Percentiles rank a stretch among this genome's conserved stretches.
phyloP scores from a whole-genome alignment of 768 basidiomycete species.

The Russula foetens region DNA sequence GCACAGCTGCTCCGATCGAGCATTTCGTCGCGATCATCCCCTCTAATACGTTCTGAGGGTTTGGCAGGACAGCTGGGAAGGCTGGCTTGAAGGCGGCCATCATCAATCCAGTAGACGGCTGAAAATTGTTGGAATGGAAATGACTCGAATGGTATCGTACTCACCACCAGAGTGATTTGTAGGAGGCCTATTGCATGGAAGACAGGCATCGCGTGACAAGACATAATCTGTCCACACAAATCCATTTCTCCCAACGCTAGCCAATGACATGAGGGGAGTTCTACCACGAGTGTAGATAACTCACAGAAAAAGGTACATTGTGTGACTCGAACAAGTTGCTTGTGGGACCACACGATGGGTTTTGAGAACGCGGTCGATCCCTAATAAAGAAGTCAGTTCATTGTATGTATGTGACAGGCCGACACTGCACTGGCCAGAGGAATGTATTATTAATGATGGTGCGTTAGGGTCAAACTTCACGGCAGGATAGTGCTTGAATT shows the following conservation, averaged over 20 bases:
- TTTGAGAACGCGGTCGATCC: slow-evolving; percentile 28
- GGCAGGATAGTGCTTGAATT: slow-evolving; percentile 14
- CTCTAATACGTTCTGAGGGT: slow-evolving; percentile 26
- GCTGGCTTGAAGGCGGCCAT: slow-evolving; percentile 27
- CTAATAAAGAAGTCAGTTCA: background rate
- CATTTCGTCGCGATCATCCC: slow-evolving; percentile 21
- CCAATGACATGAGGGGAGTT: background rate
- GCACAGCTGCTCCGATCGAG: slow-evolving; percentile 25
- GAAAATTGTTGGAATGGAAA: background rate
- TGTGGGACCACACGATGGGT: slow-evolving; percentile 22
- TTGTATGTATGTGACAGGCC: background rate
- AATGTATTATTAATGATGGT: slow-evolving; percentile 24
- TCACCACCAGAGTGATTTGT: slow-evolving; percentile 23
- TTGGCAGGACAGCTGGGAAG: slow-evolving; percentile 25
- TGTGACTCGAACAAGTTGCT: background rate
- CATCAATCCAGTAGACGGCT: slow-evolving; percentile 25
- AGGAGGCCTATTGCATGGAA: slow-evolving; percentile 29
- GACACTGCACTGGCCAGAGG: slow-evolving; percentile 21
- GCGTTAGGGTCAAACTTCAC: slow-evolving; percentile 16
- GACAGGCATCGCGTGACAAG: slow-evolving; percentile 27
- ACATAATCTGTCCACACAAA: slow-evolving; percentile 22
- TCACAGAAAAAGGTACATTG: slow-evolving; percentile 17
- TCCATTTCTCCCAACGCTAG: slow-evolving; percentile 22
- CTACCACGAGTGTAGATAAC: background rate
- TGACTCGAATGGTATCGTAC: background rate